Evolutionary conservation across 2,329 filamentous ascomycete genomes (phyloP).

Genomic region (Aspergillus bombycis): DNA sequence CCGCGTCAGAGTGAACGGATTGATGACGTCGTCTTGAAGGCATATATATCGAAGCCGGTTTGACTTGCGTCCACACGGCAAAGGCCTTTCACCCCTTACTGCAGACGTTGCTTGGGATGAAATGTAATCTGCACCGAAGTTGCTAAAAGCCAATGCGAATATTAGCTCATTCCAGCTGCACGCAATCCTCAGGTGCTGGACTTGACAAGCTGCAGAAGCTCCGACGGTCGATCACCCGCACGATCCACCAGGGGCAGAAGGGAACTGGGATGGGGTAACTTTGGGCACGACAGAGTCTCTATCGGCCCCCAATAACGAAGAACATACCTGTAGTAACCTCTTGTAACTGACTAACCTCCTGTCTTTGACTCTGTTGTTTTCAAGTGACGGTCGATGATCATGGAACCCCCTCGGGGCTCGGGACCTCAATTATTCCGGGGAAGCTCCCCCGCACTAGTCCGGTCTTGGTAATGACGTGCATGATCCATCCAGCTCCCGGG

Average conservation of each 20-base stretch:
- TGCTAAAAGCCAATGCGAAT: neutral
- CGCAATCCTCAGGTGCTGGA: neutral
- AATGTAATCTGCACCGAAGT: neutral
- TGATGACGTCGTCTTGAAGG: constrained; percentile 38
- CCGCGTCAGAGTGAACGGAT: constrained; percentile 23
- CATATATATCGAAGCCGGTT: constrained; percentile 2
- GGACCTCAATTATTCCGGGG: constrained; percentile 6
- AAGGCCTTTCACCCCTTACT: neutral
- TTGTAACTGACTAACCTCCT: constrained; percentile 2
- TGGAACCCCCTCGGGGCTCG: constrained; percentile 7
- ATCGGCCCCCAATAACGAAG: neutral
- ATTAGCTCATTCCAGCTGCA: neutral
- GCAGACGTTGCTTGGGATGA: neutral
- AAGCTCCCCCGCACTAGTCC: constrained; percentile 9
- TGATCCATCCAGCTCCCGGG: neutral
- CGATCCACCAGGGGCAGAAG: neutral
- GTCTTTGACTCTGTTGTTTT: neutral
- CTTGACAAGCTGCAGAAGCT: neutral
- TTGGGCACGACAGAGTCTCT: neutral
- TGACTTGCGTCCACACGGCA: neutral
- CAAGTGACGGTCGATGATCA: constrained; percentile 9
- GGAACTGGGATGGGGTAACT: neutral
- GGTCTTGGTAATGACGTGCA: constrained; percentile 3
- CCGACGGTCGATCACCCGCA: constrained; percentile 2
- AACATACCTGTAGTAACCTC: constrained; percentile 2